Evolutionary conservation across 805 yeast species (phyloP), one percentile per base, ranked within the genome.

Genomic region (Cephaloascus albidus): DNA sequence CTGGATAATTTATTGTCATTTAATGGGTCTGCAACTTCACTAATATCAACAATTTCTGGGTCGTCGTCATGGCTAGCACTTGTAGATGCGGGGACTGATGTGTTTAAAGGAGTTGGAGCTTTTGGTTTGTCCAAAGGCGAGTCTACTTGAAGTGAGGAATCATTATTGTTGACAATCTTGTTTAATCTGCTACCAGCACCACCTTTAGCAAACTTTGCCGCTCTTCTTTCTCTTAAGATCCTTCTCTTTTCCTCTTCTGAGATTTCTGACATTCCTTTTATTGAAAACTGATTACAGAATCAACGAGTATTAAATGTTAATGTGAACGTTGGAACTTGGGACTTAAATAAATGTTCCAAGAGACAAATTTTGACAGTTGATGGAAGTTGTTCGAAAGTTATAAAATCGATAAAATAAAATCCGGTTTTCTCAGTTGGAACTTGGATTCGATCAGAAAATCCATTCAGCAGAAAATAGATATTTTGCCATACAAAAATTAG

Each of bases 211-310:
- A 80, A 68, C 52, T 78, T 79, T 44, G 82, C 79, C 35, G 74
- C 79, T 51, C 87, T 68, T 52, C 83, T 69, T 51, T 81, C 85
- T 42, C 85, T 66, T 35, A 80, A 55, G 18, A 78, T 48, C 39
- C 64, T 63, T 50, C 78, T 72, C 57, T 72, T 77, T 46, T 79
- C 85, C 33, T 76, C 78, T 5, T 75, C 79, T 27, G 68, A 57
- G 20, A 72, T 23, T 28, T 58, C 66, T 38, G 69, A 56, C 76
- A 71, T 70, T 4, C 6, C 12, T 12, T 23, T 8, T 23, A 12
- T 6, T 23, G 28, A 8, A 23, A 23, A 23, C 28, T 23, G 28
- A 23, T n/a, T n/a, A n/a, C n/a, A n/a, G n/a, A n/a, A n/a, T n/a
- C n/a, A n/a, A n/a, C n/a, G n/a, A n/a, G n/a, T n/a, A n/a, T n/a